Evolutionary conservation across 495 filamentous ascomycete genomes (phyloP), one percentile per base, ranked within the genome.

Genomic region (Podospora anserina): DNA sequence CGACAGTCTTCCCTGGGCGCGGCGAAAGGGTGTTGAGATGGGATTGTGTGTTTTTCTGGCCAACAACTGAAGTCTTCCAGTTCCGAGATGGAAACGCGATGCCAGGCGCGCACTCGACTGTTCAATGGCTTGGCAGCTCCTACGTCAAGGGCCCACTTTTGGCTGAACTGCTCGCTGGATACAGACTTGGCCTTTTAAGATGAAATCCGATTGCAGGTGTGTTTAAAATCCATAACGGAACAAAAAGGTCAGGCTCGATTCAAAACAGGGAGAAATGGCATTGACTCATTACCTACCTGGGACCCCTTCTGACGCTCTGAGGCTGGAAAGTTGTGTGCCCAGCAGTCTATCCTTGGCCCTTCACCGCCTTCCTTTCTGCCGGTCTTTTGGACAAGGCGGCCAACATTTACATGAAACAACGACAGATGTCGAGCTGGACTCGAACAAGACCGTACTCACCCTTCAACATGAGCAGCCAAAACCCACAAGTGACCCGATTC

Each of bases 401-500:
- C 39, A 49, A 49, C 39, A 49, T 49, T 49, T 49, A 49, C 39
- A 49, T 49, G 39, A 49, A 49, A 49, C 39, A 0, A 49, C 39
- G 15, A 49, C 39, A 49, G 30, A 32, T 32, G 30, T 32, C 30
- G 30, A 32, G 7, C 30, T 32, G 30, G 23, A 23, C 23, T 23
- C 7, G 30, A 9, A 5, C 39, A 49, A 13, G 39, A 49, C 39
- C 34, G 15, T 11, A 16, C 3, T 49, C 39, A 49, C 15, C 39
- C 9, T 16, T 49, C 39, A 49, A 16, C 39, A 49, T 49, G 39
- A 49, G 39, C 39, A 49, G 39, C 39, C 5, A 49, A 49, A 1
- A 11, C 39, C 9, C 39, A 16, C 39, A 49, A 49, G 39, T 49
- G 13, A 13, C 39, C 39, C 78, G 80, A 20, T 82, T 83, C 67